phyloP scores from a whole-genome alignment of 2,329 filamentous ascomycete species.

The Beauveria brongniartii region DNA sequence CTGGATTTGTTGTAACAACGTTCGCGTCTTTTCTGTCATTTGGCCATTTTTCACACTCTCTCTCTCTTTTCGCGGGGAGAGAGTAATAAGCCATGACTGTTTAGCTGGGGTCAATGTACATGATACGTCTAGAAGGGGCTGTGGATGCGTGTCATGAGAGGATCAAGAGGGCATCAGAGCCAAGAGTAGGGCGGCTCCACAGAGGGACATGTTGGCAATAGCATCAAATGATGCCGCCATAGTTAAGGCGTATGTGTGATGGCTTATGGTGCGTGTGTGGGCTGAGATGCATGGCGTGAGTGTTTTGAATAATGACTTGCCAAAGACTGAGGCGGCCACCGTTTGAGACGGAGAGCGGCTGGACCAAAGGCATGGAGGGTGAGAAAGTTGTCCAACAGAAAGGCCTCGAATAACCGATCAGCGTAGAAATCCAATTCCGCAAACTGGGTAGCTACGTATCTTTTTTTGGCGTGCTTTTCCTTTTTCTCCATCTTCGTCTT shows the following conservation, averaged over 20 bases:
- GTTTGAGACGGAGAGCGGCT: constrained; percentile 1
- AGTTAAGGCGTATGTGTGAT: neutral
- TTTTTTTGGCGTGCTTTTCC: neutral
- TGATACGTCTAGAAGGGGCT: too few species aligned
- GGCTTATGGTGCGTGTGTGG: neutral
- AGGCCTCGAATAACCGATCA: constrained; percentile 7
- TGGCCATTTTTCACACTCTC: neutral
- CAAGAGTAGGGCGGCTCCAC: too few species aligned
- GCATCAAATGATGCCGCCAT: neutral
- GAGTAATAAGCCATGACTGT: neutral
- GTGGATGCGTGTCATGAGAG: neutral
- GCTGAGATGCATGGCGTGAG: neutral
- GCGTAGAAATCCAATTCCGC: neutral
- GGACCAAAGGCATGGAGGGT: too few species aligned
- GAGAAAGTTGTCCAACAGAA: neutral
- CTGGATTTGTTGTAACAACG: neutral
- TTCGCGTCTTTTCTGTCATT: too few species aligned
- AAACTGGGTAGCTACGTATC: neutral
- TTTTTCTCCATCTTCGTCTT: neutral
- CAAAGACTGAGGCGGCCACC: neutral
- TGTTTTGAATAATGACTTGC: neutral
- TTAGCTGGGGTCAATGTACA: neutral
- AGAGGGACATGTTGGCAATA: neutral
- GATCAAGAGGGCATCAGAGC: neutral
- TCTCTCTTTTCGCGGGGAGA: neutral